Percentiles rank a stretch among this genome's conserved stretches.
These are phyloP conservation scores for Elsinoe arachidis DNA, from an alignment of 2,329 filamentous ascomycete species.

Conservation along the genomic window DNA sequence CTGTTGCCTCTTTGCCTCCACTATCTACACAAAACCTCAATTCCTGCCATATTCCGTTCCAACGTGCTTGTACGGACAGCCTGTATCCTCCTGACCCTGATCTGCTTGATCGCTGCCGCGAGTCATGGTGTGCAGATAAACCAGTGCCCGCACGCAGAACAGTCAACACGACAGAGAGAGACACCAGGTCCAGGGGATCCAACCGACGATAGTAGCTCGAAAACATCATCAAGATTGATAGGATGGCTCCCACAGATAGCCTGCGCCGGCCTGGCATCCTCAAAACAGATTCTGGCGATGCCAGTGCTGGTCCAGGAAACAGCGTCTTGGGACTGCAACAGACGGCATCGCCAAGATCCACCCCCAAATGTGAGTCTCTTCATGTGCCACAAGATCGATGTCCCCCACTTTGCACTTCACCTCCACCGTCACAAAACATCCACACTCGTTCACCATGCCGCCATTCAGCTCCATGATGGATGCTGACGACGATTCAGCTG, in stretches of 20 bases:
- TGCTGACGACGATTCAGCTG: slow-evolving; percentile 27
- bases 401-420: background rate
- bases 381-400: background rate
- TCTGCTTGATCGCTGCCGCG: background rate
- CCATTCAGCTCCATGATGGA: slow-evolving; percentile 7
- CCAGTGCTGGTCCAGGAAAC: background rate
- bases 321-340: background rate
- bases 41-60: background rate
- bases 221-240: background rate
- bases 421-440: background rate
- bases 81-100: background rate
- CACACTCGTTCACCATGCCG: background rate
- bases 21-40: background rate
- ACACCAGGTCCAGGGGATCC: background rate
- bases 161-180: background rate
- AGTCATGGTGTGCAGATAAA: slow-evolving; percentile 1
- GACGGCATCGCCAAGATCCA: slow-evolving; percentile 9
- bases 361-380: slow-evolving; percentile 12
- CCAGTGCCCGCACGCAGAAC: background rate
- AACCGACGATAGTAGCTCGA: no score
- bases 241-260: background rate
- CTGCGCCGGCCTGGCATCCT: background rate
- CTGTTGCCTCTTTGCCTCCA: background rate
- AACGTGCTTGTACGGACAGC: background rate
- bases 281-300: slow-evolving; percentile 9